Base-by-base conservation (phyloP, 306 rosid species). In the Rosa rugosa region DNA sequence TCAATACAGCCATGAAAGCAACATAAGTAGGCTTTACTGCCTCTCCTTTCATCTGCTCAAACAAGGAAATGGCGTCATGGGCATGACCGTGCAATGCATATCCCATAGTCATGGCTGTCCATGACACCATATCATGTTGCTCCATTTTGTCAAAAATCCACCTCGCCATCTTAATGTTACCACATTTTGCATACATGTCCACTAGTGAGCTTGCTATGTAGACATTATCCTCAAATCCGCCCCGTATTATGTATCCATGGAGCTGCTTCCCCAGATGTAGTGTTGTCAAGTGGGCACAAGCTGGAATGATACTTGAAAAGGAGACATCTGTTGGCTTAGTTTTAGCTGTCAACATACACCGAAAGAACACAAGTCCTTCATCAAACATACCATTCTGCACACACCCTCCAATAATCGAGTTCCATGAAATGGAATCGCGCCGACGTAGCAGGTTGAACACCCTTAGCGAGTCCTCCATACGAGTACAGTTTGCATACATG, bases 101-200 rank as follows among this genome's bases (percentile, higher is more conserved):
- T 76, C 97, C 98, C 98, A 94, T 94, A 66, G 89, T 90, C 82
- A 94, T 90, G 83, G 97, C 90, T 13, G 98, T 92, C 97, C 97
- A 94, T 36, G 97, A 86, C 71, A 94, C 94, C 85, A 87, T 91
- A 83, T 94, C 98, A 84, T 71, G 87, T 16, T 31, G 47, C 80
- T 84, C 85, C 50, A 88, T 89, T 79, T 82, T 78, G 64, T 87
- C 84, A 64, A 90, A 94, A 75, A 92, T 80, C 85, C 76, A 63
- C 74, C 86, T 82, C 47, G 98, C 94, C 73, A 72, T 84, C 82
- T 81, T 84, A 80, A 89, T 85, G 84, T 88, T 81, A 27, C 97
- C 98, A 45, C 97, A 94, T 87, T 94, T 94, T 41, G 97, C 91
- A 77, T 94, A 94, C 97, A 94, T 94, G 84, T 94, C 97, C 40